These are phyloP conservation scores for Cryptosporidium sp. DNA, from an alignment of 169 alveolate genomes.

Conservation along the genomic window DNA sequence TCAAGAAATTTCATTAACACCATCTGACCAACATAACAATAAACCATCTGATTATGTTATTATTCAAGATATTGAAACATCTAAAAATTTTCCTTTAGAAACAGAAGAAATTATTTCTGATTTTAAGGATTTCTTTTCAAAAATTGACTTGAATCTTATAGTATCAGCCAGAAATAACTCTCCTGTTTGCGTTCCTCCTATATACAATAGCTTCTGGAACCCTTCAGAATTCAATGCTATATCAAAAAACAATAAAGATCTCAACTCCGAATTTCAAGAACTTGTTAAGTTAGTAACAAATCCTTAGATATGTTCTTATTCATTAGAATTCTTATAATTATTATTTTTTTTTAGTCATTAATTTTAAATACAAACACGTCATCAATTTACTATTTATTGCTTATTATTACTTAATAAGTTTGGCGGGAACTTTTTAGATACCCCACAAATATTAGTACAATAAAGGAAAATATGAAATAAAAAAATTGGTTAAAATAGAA, in stretches of 20 bases:
- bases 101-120: not conserved
- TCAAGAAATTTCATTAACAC: not conserved
- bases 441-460: not conserved
- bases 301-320: not conserved
- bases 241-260: not conserved
- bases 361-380: not conserved
- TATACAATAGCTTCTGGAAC: not conserved
- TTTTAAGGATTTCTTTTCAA: not conserved
- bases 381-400: not conserved
- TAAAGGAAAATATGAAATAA: not conserved
- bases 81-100: not conserved
- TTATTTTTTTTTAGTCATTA: not conserved
- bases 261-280: constrained; percentile 1
- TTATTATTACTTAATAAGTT: not conserved
- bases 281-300: constrained; percentile 2
- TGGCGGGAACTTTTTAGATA: constrained; percentile 10
- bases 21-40: not conserved
- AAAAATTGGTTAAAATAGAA: not conserved
- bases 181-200: not conserved
- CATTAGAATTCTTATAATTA: not conserved
- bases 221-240: constrained; percentile 5
- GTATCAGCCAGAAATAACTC: not conserved
- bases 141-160: not conserved
- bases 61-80: not conserved
- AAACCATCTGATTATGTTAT: not conserved